Conservation (phyloP, 1,139 yeast genomes). For the Lodderomyces metapsilosis region DNA sequence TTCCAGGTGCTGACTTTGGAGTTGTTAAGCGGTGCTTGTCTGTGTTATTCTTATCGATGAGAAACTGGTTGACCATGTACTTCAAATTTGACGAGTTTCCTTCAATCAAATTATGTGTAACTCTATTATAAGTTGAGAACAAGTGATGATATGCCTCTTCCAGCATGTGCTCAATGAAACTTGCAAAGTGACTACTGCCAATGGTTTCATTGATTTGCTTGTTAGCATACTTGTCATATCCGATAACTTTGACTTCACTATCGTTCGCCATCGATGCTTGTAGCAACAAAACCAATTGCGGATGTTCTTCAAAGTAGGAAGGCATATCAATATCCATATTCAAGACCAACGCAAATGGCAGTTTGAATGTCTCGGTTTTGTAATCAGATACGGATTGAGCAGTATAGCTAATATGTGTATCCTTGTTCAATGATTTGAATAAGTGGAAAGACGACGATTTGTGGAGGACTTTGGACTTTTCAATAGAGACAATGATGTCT, state of each 20-base stretch:
- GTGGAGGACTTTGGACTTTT: slow-evolving; percentile 75
- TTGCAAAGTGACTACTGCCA: slow-evolving; percentile 7
- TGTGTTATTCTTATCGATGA: neutral
- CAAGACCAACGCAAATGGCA: slow-evolving; percentile 65
- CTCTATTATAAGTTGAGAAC: slow-evolving; percentile 19
- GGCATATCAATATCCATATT: slow-evolving; percentile 38
- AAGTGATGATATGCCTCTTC: neutral
- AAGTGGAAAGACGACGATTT: slow-evolving; percentile 86
- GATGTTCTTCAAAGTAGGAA: slow-evolving; percentile 25
- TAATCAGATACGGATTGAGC: slow-evolving; percentile 75
- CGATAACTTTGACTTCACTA: slow-evolving; percentile 28
- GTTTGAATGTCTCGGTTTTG: slow-evolving; percentile 53
- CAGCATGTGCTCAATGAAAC: neutral
- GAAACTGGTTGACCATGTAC: neutral
- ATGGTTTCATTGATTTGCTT: slow-evolving; percentile 27
- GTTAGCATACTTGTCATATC: slow-evolving; percentile 24
- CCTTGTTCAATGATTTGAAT: slow-evolving; percentile 44
- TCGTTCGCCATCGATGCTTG: slow-evolving; percentile 29
- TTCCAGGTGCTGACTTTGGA: neutral
- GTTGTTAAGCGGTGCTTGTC: neutral
- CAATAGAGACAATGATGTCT: slow-evolving; percentile 58
- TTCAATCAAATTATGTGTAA: slow-evolving; percentile 23
- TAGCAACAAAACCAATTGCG: slow-evolving; percentile 26
- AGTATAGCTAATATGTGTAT: slow-evolving; percentile 59
- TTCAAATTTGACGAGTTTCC: slow-evolving; percentile 24